Base-by-base conservation (phyloP, 2,329 filamentous ascomycete genomes). In the Ophiocordyceps robertsii region DNA sequence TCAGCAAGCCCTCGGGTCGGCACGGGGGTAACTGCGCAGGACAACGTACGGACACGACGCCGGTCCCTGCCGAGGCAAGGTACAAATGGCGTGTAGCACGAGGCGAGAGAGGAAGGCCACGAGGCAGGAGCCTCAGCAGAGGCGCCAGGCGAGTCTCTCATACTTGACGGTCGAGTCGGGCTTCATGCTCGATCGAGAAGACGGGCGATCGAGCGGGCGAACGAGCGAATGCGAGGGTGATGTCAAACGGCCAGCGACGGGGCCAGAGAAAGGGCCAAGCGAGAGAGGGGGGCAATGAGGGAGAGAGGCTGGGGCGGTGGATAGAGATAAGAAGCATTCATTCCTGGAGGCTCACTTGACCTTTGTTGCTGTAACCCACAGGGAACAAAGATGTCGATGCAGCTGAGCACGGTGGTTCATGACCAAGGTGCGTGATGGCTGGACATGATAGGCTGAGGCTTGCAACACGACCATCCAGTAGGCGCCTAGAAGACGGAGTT, bases 71-170 rank as follows among this genome's bases (percentile, higher is more conserved):
- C 59, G 40, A 59, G 48, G 44, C 59, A 59, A 51, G 61, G 60
- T 44, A 57, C 52, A 47, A 63, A 52, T 47, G 65, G 61, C 47
- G 55, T 53, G 53, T 69, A 73, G 53, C 70, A 73, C 44, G 61
- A 58, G 44, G 61, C 58, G 47, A 72, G 47, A 44, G 63, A 65
- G 48, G 63, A 60, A 46, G 73, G 61, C 67, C 69, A 73, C 47
- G 68, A 68, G 46, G 61, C 52, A 53, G 63, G 64, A 38, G 60
- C 57, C 53, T 62, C 62, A 55, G 56, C 54, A 48, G 67, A 56
- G 53, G 67, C 62, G 53, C 59, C 61, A 57, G 58, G 61, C 54
- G 64, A 56, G 50, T 54, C 49, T 56, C 61, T 66, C 65, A 69
- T 69, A 47, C 53, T 60, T 56, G 44, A 43, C 43, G 38, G 27